These are phyloP conservation scores for Didymellaceae sp. DNA, from an alignment of 2,329 filamentous ascomycete genomes.

Conservation along the genomic window DNA sequence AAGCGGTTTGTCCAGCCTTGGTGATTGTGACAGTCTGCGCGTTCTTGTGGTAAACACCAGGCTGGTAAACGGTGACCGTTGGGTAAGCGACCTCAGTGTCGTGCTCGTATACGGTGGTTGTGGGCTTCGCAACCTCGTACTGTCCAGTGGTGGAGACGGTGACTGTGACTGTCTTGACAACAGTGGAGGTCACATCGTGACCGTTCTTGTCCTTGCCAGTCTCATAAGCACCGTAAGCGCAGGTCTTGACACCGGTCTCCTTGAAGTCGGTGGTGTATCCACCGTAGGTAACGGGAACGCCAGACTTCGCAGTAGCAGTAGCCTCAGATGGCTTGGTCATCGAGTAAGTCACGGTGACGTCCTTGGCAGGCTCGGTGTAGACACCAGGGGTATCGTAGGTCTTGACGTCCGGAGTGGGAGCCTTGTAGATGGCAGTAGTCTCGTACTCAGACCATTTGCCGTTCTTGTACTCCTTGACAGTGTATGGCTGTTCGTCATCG, in stretches of 20 bases:
- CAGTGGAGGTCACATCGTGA: slow-evolving; percentile 29
- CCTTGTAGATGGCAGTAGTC: slow-evolving; percentile 31
- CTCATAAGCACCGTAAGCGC: slow-evolving; percentile 33
- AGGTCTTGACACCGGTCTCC: slow-evolving; percentile 35
- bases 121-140: slow-evolving; percentile 44
- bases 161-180: slow-evolving; percentile 34
- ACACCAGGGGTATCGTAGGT: slow-evolving; percentile 39
- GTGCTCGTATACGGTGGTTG: slow-evolving; percentile 37
- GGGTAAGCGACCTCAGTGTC: slow-evolving; percentile 35
- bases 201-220: slow-evolving; percentile 21
- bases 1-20: slow-evolving; percentile 36
- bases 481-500: slow-evolving; percentile 32
- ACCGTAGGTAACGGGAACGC: slow-evolving; percentile 37
- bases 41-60: slow-evolving; percentile 38
- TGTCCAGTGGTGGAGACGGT: slow-evolving; percentile 31
- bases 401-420: slow-evolving; percentile 34
- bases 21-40: slow-evolving; percentile 44
- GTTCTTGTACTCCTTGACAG: slow-evolving; percentile 39
- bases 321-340: slow-evolving; percentile 32
- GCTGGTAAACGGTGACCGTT: slow-evolving; percentile 31
- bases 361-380: slow-evolving; percentile 39
- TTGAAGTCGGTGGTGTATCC: slow-evolving; percentile 30
- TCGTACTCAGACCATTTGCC: slow-evolving; percentile 40
- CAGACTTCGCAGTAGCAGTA: slow-evolving; percentile 28
- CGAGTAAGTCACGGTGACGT: slow-evolving; percentile 30